phyloP scores from a whole-genome alignment of 176 grass and related monocot species.

The Raddia guianensis region DNA sequence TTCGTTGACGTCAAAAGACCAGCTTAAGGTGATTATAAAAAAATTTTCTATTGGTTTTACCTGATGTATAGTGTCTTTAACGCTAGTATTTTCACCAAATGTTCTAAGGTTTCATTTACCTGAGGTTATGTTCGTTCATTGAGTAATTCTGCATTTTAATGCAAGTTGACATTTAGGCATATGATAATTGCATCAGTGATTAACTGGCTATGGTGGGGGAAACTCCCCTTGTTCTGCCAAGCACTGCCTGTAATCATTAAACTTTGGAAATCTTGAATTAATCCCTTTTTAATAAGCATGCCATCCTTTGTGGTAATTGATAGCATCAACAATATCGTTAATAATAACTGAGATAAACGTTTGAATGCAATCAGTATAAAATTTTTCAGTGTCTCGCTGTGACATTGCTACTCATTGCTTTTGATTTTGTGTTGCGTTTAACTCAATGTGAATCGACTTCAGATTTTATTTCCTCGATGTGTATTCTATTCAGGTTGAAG shows the following conservation, averaged over 20 bases:
- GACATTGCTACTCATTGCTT: background rate
- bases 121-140: background rate
- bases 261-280: background rate
- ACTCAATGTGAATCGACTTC: background rate
- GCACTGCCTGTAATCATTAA: background rate
- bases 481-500: constrained; percentile 78
- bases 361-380: background rate
- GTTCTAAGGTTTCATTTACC: background rate
- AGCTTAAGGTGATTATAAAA: constrained; percentile 76
- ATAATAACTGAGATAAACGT: background rate
- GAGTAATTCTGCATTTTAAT: background rate
- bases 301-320: background rate
- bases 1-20: constrained; percentile 88
- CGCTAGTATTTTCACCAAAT: background rate
- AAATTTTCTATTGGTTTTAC: constrained; percentile 16
- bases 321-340: background rate
- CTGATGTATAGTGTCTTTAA: background rate
- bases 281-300: background rate
- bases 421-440: background rate
- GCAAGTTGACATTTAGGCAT: background rate
- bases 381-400: background rate
- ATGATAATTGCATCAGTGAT: background rate
- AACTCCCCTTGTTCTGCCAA: background rate
- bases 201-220: constrained; percentile 1
- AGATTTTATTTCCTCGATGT: background rate